Base-by-base conservation (phyloP, 2,329 filamentous ascomycete species). In the Parasarocladium wereldwijsianum region DNA sequence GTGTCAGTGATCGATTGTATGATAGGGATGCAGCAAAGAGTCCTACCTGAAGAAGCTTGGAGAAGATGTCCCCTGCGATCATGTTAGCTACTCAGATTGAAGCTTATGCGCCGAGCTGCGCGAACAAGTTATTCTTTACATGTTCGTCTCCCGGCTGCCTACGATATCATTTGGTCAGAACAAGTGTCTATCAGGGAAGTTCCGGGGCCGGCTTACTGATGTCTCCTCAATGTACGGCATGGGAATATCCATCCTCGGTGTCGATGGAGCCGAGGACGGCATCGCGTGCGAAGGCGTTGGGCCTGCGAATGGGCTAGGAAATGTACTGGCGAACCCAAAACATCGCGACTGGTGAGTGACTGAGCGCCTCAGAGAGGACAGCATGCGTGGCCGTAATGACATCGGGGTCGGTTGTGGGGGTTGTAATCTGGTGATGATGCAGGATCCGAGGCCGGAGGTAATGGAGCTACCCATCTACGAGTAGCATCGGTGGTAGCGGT, bases 61-160 rank as follows among this genome's bases (percentile, higher is more conserved):
- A 85, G 54, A 86, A 86, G 40, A 86, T 84, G 49, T 86, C 80
- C 56, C 80, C 80, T 80, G 48, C 36, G 32, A 15, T 24, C n/a
- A 13, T 32, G 36, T 32, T 16, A 34, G 30, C 12, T n/a, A 10
- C 8, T 13, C n/a, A n/a, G n/a, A n/a, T n/a, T n/a, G n/a, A n/a
- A n/a, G n/a, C n/a, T n/a, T n/a, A n/a, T n/a, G n/a, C n/a, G n/a
- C n/a, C n/a, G n/a, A n/a, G n/a, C n/a, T n/a, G n/a, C n/a, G n/a
- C n/a, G n/a, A n/a, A n/a, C n/a, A n/a, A n/a, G n/a, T n/a, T n/a
- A n/a, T n/a, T n/a, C n/a, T n/a, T n/a, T 62, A 84, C 78, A 83
- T 52, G 77, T 82, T 50, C 77, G 76, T 67, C 78, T 81, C 37
- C 79, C 79, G 40, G 76, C 76, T 44, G 75, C 67, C 79, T 85